Base-by-base conservation (phyloP, 371 early-diverging fungal genomes). In the Mortierella sp. region DNA sequence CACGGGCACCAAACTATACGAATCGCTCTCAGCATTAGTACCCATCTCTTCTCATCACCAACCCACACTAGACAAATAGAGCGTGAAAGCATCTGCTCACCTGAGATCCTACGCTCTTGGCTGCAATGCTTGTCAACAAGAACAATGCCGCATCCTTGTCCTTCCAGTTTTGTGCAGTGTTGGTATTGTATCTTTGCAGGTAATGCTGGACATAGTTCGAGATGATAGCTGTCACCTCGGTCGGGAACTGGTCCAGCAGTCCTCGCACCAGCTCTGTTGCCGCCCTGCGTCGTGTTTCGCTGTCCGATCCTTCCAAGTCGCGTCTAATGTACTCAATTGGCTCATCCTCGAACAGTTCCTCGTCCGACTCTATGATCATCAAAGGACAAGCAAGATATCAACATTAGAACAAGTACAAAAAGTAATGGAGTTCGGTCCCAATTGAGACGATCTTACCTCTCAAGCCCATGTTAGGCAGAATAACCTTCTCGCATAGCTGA, bases 271-370 rank as follows among this genome's bases (percentile, higher is more conserved):
- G 85, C 54, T 96, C 97, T 5, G 95, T 87, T 1, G 98, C 93
- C 19, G 97, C 91, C 60, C 95, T 88, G 54, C 98, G 90, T 31
- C 99, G 93, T 1, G 96, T 95, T 51, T 96, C 97, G 19, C 85
- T 90, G 53, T 96, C 95, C 28, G 92, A 89, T 37, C 95, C 95
- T 76, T 98, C 98, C n/a, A 98, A 70, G 79, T 98, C 98, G 57
- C 95, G 84, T 21, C 95, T 87, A 67, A 97, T 93, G 73, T 90
- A 97, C 54, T 94, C 96, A 63, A 97, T 90, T 8, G 97, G 96
- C 49, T 97, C 97, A 71, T 98, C 98, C 71, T 97, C 96, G 79
- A 97, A 97, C 56, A 95, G 71, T 64, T 98, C 98, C 80, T 94
- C 94, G 69, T 99, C 99, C 10, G 87, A 80, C 57, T 89, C 94